Evolutionary conservation across 2,329 filamentous ascomycete genomes (phyloP).

Genomic region (Stromatinia cepivora): DNA sequence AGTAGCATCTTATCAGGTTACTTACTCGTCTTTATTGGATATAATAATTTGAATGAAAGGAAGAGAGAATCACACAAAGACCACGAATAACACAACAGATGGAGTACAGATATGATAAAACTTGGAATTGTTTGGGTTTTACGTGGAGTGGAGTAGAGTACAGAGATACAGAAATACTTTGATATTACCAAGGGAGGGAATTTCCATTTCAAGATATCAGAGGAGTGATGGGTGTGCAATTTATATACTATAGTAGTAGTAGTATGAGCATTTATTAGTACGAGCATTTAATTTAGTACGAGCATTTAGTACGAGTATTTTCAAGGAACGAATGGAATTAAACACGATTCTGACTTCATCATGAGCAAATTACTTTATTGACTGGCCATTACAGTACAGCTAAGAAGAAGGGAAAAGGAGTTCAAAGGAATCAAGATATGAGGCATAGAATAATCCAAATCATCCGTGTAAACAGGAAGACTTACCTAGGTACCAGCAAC

Average conservation of each 20-base stretch:
- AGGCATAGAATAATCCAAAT: not conserved
- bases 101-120: not conserved
- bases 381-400: not conserved
- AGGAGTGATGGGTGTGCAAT: not conserved
- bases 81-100: not conserved
- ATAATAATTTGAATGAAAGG: not conserved
- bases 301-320: not conserved
- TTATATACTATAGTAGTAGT: not conserved
- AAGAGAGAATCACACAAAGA: not conserved
- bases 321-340: not conserved
- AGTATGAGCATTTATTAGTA: not conserved
- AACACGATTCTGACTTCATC: not conserved
- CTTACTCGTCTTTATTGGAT: not conserved
- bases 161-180: not conserved
- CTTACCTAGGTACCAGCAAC: no score
- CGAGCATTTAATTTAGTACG: no score
- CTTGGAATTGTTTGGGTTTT: not conserved
- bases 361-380: not conserved
- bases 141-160: not conserved
- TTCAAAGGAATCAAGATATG: not conserved
- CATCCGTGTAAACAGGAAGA: no score
- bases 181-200: not conserved
- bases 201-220: not conserved
- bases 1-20: no score
- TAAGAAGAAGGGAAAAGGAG: not conserved